Evolutionary conservation across 352 stramenopile species (phyloP).

Genomic region (Pythium phragmitis): DNA sequence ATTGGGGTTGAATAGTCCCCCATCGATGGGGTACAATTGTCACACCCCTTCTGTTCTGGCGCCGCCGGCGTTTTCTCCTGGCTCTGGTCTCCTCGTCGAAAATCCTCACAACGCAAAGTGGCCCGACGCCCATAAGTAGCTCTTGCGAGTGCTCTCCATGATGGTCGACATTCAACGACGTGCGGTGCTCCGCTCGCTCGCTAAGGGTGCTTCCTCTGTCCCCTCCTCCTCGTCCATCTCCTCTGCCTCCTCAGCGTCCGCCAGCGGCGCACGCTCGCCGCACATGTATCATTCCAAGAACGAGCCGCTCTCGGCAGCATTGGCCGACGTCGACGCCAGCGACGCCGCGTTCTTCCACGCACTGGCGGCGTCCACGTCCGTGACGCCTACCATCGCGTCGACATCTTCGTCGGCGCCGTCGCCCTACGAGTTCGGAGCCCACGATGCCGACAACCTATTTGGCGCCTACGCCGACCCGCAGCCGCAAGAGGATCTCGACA

Average conservation of each 20-base stretch:
- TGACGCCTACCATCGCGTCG: background rate
- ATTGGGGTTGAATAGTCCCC: background rate
- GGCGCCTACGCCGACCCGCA: conserved; percentile 35
- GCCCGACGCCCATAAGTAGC: background rate
- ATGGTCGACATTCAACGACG: conserved; percentile 39
- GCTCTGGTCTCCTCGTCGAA: conserved; percentile 3
- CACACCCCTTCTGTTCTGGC: conserved; percentile 21
- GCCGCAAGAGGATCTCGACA: conserved; percentile 37
- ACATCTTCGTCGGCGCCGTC: background rate
- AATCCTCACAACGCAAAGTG: conserved; percentile 19
- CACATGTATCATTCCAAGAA: conserved; percentile 29
- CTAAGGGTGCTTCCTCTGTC: conserved; percentile 13
- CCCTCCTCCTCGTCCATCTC: conserved; percentile 6
- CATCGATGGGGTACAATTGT: conserved; percentile 4
- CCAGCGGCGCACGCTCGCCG: conserved; percentile 17
- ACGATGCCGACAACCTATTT: conserved; percentile 43
- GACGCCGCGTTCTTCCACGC: conserved; percentile 21
- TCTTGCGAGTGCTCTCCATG: background rate
- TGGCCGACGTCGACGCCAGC: conserved; percentile 5
- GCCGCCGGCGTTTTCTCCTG: conserved; percentile 18
- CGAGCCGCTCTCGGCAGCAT: conserved; percentile 6
- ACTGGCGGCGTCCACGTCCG: conserved; percentile 4
- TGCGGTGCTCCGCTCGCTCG: conserved; percentile 26
- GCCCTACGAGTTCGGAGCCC: background rate
- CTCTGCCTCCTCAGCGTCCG: background rate